Evolutionary conservation across 257 asterid genomes (phyloP).

Genomic region (Anisodus tanguticus): DNA sequence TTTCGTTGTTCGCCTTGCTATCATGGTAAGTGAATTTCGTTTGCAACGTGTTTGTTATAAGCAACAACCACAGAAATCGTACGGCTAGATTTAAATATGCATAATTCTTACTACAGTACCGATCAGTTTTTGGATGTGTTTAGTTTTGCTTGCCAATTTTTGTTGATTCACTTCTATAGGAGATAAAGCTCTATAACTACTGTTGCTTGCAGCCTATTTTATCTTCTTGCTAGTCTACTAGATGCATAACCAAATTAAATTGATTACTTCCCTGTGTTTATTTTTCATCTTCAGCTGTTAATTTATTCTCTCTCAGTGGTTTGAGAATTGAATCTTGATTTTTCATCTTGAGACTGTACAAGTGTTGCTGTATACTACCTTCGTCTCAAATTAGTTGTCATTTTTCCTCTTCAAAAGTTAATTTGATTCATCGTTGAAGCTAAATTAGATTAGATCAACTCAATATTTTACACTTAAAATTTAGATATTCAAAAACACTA

Average conservation of each 20-base stretch:
- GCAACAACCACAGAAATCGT: background rate
- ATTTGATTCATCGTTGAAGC: too few relatives aligned
- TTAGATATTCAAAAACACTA: too few relatives aligned
- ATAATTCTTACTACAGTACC: background rate
- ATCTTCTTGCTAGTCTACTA: background rate
- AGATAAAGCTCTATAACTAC: background rate
- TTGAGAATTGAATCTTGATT: slow-evolving; percentile 18
- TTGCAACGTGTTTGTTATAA: background rate
- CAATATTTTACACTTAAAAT: too few relatives aligned
- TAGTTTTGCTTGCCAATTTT: slow-evolving; percentile 3
- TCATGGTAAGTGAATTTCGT: slow-evolving; percentile 58
- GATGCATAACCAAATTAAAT: background rate
- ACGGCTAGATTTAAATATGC: background rate
- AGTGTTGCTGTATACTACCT: background rate
- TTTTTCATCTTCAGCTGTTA: background rate
- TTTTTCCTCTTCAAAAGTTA: too few relatives aligned
- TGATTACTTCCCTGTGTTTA: background rate
- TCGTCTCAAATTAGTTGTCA: too few relatives aligned
- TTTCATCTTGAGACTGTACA: slow-evolving; percentile 8
- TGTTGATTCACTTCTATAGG: background rate
- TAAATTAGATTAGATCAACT: too few relatives aligned
- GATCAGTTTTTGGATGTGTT: background rate
- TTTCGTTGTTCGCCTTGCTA: slow-evolving; percentile 93
- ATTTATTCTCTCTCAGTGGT: background rate
- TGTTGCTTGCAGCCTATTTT: background rate